Percentiles rank a stretch among this genome's conserved stretches.
phyloP scores from a whole-genome alignment of 73 alveolate genomes.

The Breviolum minutum region DNA sequence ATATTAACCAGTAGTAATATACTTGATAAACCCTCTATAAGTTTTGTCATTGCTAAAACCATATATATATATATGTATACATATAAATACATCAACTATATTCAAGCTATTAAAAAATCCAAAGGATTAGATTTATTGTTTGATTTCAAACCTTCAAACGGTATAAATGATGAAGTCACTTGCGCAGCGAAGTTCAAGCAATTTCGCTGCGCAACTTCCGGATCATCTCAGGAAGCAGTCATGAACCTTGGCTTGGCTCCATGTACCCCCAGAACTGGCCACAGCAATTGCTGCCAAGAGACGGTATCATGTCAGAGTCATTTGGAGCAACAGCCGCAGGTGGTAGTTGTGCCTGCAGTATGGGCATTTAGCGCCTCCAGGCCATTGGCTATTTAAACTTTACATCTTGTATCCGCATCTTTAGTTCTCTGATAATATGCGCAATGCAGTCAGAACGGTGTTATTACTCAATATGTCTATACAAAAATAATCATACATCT shows the following conservation, averaged over 20 bases:
- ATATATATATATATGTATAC: not conserved
- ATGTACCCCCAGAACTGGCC: not conserved
- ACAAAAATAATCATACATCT: too few relatives aligned
- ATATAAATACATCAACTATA: not conserved
- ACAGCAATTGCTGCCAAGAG: not conserved
- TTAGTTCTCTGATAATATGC: not conserved
- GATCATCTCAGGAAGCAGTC: constrained; percentile 8
- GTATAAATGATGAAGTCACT: not conserved
- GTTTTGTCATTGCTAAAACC: not conserved
- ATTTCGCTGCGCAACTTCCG: not conserved
- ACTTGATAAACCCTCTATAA: not conserved
- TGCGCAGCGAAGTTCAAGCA: not conserved
- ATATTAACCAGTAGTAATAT: not conserved
- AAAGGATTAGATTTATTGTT: not conserved
- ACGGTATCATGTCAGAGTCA: not conserved
- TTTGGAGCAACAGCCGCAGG: not conserved
- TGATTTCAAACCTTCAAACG: not conserved
- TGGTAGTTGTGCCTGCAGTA: not conserved
- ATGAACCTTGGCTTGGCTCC: not conserved
- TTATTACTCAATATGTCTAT: too few relatives aligned
- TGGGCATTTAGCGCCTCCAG: not conserved
- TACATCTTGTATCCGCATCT: not conserved
- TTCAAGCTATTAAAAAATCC: not conserved
- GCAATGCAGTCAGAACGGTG: not conserved
- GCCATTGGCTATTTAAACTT: not conserved